These are phyloP conservation scores for Kurtzmaniella quercitrusa DNA, from an alignment of 1,139 yeast genomes.

Conservation along the genomic window DNA sequence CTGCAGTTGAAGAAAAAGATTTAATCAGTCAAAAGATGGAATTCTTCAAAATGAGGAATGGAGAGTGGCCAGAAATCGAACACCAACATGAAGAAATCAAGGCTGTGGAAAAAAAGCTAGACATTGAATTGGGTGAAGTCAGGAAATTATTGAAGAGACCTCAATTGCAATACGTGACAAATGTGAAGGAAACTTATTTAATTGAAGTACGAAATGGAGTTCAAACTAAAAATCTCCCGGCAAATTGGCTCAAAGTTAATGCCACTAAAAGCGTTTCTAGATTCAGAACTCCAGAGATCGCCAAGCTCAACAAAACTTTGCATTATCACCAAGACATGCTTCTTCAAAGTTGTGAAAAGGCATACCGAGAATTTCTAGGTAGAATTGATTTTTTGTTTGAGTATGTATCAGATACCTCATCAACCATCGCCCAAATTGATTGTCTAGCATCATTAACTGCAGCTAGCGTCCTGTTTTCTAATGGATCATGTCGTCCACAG, in stretches of 20 bases:
- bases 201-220: slow-evolving; percentile 67
- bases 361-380: slow-evolving; percentile 50
- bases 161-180: slow-evolving; percentile 50
- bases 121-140: slow-evolving; percentile 47
- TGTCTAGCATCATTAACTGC: slow-evolving; percentile 71
- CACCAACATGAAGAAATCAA: slow-evolving; percentile 39
- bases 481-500: slow-evolving; percentile 51
- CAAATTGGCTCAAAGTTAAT: slow-evolving; percentile 70
- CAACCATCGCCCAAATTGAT: slow-evolving; percentile 60
- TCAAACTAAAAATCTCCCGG: slow-evolving; percentile 54
- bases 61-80: slow-evolving; percentile 38
- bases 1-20: slow-evolving; percentile 47
- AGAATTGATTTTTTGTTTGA: slow-evolving; percentile 46
- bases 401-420: slow-evolving; percentile 46
- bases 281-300: slow-evolving; percentile 61
- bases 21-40: slow-evolving; percentile 40
- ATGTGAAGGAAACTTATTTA: slow-evolving; percentile 62
- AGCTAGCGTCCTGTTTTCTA: slow-evolving; percentile 42
- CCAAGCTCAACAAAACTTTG: slow-evolving; percentile 47
- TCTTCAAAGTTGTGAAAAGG: slow-evolving; percentile 48
- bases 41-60: slow-evolving; percentile 47
- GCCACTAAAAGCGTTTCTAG: slow-evolving; percentile 71
- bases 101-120: slow-evolving; percentile 39
- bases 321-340: slow-evolving; percentile 64
- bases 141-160: slow-evolving; percentile 52